Conservation (phyloP, 2,329 filamentous ascomycete genomes). For the Myotisia sp. region DNA sequence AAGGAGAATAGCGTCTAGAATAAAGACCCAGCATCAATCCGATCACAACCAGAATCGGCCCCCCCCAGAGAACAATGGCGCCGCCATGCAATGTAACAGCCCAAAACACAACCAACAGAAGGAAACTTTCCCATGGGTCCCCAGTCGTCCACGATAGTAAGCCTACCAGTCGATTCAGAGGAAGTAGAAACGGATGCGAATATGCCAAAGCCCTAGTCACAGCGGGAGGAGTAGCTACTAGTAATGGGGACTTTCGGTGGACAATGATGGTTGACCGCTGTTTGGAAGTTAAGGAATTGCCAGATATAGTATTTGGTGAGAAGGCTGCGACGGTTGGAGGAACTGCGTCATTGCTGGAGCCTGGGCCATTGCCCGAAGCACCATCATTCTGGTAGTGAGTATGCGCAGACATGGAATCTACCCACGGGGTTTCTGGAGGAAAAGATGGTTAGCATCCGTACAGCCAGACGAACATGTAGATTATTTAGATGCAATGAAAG, state of each 20-base stretch:
- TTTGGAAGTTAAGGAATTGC: conserved; percentile 52
- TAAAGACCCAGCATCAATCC: conserved; percentile 86
- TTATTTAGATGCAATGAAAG: not conserved
- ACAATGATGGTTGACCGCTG: conserved; percentile 85
- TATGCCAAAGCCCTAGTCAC: conserved; percentile 89
- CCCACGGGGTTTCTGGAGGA: conserved; percentile 37
- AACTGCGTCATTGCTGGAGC: conserved; percentile 27
- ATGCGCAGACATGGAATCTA: conserved; percentile 39
- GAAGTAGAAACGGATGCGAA: conserved; percentile 84
- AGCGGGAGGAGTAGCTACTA: conserved; percentile 86
- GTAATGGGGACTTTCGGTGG: conserved; percentile 85
- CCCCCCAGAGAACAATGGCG: conserved; percentile 62
- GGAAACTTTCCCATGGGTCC: conserved; percentile 93
- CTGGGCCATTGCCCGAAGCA: conserved; percentile 18
- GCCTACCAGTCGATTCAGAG: conserved; percentile 71
- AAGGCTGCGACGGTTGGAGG: conserved; percentile 77
- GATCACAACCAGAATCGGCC: conserved; percentile 67
- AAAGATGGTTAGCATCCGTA: conserved; percentile 10
- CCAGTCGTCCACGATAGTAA: conserved; percentile 85
- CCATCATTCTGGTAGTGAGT: conserved; percentile 27
- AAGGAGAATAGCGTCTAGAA: conserved; percentile 69
- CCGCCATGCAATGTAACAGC: conserved; percentile 74
- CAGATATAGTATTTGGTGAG: conserved; percentile 65
- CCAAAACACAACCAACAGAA: conserved; percentile 78
- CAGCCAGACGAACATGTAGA: conserved; percentile 6